Conservation (phyloP, 2,329 filamentous ascomycete genomes). For the Huntiella savannae region DNA sequence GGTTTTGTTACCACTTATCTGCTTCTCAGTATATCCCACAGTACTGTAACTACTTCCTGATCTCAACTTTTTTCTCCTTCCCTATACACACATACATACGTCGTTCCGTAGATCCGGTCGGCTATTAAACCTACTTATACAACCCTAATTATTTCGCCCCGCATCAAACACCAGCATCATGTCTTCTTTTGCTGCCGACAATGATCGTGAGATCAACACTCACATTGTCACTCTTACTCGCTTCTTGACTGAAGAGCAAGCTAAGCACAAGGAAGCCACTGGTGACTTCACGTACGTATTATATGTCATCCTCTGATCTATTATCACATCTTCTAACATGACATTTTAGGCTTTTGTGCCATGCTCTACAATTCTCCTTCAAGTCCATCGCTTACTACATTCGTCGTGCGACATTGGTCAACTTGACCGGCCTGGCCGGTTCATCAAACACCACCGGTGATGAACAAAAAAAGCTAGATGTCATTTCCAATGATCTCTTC, state of each 20-base stretch:
- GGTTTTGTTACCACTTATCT: neutral
- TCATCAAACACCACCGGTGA: conserved; percentile 91
- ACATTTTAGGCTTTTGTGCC: conserved; percentile 60
- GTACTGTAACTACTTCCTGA: no score
- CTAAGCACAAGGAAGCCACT: conserved; percentile 81
- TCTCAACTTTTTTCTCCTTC: no score
- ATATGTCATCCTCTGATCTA: neutral
- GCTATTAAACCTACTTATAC: neutral
- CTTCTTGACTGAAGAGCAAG: conserved; percentile 90
- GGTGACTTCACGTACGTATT: conserved; percentile 85
- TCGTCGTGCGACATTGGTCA: conserved; percentile 82
- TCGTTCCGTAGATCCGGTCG: no score
- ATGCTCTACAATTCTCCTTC: conserved; percentile 97
- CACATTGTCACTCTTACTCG: conserved; percentile 90
- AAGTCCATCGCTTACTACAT: conserved; percentile 99
- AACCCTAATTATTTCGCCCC: neutral
- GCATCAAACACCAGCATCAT: neutral
- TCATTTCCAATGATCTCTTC: conserved; percentile 97
- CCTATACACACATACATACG: no score
- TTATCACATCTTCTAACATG: neutral
- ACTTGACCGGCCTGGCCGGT: conserved; percentile 84
- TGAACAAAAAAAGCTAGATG: conserved; percentile 98
- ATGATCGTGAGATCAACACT: conserved; percentile 64
- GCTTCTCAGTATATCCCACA: no score
- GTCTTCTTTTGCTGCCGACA: conserved; percentile 15